Evolutionary conservation across 257 asterid species (phyloP), one percentile per base, ranked within the genome.

Genomic region (Capsicum rhomboideum): DNA sequence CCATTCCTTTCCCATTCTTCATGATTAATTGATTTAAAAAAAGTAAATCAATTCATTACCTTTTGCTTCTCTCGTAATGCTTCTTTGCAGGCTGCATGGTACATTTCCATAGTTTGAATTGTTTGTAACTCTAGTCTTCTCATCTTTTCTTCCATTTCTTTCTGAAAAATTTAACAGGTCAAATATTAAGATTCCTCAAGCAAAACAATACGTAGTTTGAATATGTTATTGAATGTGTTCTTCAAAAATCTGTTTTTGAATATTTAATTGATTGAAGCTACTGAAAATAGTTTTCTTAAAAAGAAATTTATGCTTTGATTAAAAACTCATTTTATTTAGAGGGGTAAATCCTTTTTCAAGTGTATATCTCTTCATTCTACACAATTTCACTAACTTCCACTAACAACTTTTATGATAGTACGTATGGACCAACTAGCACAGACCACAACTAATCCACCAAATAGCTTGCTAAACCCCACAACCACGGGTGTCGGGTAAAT

Each of bases 31-130:
- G n/a, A n/a, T n/a, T n/a, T n/a, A n/a, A n/a, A n/a, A n/a, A n/a
- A n/a, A 21, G n/a, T 26, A 37, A 71, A 9, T 50, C 18, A 42
- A 52, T 3, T 50, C 5, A 29, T 28, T 83, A 83, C 86, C 86
- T 75, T 83, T 61, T 75, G 54, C 49, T 75, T 83, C 66, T 74
- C 78, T 42, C 67, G 55, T 34, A 83, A 64, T 42, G 86, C 86
- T 58, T 75, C 82, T 78, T 83, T 83, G 63, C 86, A 83, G 75
- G 86, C 86, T 42, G 54, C 78, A 58, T 75, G 78, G 83, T 75
- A 83, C 86, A 83, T 83, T 21, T 83, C 86, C 86, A 83, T 83
- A 13, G 86, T 83, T 61, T 83, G 86, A 20, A 72, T 75, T 40
- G 69, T 58, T 78, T 83, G 77, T 6, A 74, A 68, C 53, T 83